A percentile compares a stretch with the other conserved stretches of the same genome.
phyloP scores from a whole-genome alignment of 768 basidiomycete species.

The Cystofilobasidium bisporidii region DNA sequence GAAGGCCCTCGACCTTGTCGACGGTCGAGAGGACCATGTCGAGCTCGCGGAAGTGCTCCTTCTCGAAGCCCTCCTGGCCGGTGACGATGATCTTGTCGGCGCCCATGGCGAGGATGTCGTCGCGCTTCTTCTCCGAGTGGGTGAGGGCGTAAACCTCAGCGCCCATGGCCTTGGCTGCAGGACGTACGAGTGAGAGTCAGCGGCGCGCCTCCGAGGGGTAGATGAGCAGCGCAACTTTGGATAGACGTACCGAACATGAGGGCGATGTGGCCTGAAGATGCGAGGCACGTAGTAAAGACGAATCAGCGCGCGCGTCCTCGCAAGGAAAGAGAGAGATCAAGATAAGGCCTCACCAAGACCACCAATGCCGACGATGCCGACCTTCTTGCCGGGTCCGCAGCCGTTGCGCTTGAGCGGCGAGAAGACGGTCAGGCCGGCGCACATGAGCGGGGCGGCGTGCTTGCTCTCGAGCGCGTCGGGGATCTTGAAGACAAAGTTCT shows the following conservation, averaged over 20 bases:
- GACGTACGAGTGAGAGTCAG: background rate
- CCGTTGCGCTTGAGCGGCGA: conserved; percentile 53
- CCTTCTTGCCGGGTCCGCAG: conserved; percentile 52
- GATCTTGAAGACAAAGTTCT: conserved; percentile 52
- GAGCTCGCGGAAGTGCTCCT: conserved; percentile 23
- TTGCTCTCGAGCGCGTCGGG: conserved; percentile 50
- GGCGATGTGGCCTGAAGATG: conserved; percentile 36
- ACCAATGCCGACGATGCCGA: conserved; percentile 59
- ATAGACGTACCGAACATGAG: conserved; percentile 41
- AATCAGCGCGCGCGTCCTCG: no score
- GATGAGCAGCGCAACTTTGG: background rate
- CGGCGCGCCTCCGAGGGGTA: background rate
- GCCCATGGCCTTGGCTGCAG: conserved; percentile 49
- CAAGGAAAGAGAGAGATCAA: no score
- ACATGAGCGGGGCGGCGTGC: conserved; percentile 53
- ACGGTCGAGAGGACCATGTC: conserved; percentile 26
- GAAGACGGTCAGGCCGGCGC: conserved; percentile 56
- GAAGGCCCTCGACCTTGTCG: conserved; percentile 21
- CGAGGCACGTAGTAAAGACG: no score
- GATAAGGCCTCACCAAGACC: no score
- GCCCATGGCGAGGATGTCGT: conserved; percentile 53
- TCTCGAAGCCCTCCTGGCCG: conserved; percentile 26
- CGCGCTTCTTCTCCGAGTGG: conserved; percentile 49
- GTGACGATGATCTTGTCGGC: conserved; percentile 37
- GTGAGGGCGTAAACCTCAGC: conserved; percentile 54